phyloP scores from a whole-genome alignment of 2,329 filamentous ascomycete species.

The Macroventuria anomochaeta region DNA sequence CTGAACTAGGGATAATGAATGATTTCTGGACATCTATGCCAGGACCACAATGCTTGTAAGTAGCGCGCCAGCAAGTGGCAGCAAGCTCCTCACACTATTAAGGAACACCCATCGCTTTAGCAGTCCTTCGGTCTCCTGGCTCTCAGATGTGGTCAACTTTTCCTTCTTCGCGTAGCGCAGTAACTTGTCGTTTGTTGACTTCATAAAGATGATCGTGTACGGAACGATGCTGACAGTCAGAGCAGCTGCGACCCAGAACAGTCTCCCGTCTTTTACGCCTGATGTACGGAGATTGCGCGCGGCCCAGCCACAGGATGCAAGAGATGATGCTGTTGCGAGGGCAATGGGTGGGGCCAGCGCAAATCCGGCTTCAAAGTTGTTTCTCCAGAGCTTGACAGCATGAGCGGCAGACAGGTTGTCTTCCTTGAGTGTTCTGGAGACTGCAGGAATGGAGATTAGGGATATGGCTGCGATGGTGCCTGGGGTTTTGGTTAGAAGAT shows the following conservation, averaged over 20 bases:
- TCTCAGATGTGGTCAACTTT: not conserved
- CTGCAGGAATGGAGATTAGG: not conserved
- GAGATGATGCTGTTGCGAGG: not conserved
- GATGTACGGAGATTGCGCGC: not conserved
- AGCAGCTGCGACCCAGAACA: not conserved
- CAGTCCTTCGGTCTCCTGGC: not conserved
- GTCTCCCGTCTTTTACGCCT: not conserved
- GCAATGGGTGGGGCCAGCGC: not conserved
- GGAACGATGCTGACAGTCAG: constrained; percentile 3
- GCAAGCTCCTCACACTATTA: constrained; percentile 1
- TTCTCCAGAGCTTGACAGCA: not conserved
- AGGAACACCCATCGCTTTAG: not conserved
- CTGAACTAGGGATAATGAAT: too few relatives aligned
- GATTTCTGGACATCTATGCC: not conserved
- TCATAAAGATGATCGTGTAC: constrained; percentile 3
- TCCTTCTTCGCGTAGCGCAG: not conserved
- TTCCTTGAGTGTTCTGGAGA: not conserved
- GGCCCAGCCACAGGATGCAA: not conserved
- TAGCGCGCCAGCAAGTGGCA: constrained; percentile 3
- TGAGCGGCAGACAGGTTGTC: not conserved
- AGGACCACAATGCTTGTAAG: not conserved
- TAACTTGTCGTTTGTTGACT: not conserved
- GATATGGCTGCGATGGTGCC: constrained; percentile 5
- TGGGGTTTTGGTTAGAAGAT: not conserved
- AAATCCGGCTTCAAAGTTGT: not conserved